phyloP scores from a whole-genome alignment of 75 land plant species.

The Picea sitchensis region DNA sequence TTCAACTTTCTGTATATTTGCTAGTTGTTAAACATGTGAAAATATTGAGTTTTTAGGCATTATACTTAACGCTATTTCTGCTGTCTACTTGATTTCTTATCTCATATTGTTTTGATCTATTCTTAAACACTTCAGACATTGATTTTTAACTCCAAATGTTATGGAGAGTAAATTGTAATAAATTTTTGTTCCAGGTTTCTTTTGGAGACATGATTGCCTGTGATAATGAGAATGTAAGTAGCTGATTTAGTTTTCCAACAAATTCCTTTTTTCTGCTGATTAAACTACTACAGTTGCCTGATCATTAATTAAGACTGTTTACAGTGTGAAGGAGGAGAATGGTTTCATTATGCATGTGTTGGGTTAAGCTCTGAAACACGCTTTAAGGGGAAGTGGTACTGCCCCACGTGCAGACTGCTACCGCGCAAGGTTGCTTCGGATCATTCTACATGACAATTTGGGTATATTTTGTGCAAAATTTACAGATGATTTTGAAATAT shows the following conservation, averaged over 20 bases:
- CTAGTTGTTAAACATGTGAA: not conserved
- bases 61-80: not conserved
- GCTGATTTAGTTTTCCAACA: not conserved
- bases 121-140: not conserved
- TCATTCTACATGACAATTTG: too few species aligned
- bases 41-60: not conserved
- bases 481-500: too few species aligned
- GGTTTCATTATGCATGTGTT: slow-evolving; percentile 98
- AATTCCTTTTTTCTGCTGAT: not conserved
- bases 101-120: not conserved
- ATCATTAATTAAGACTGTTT: not conserved
- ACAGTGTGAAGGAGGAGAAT: slow-evolving; percentile 99
- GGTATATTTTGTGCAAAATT: too few species aligned
- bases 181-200: slow-evolving; percentile 63
- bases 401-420: slow-evolving; percentile 69
- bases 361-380: slow-evolving; percentile 97
- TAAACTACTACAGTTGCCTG: not conserved
- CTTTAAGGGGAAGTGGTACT: slow-evolving; percentile 97
- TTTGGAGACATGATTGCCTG: slow-evolving; percentile 99
- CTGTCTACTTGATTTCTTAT: not conserved
- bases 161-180: slow-evolving; percentile 9
- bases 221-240: slow-evolving; percentile 90
- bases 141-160: slow-evolving; percentile 2
- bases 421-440: slow-evolving; percentile 8
- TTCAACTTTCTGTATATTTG: not conserved